Percentiles rank a stretch among this genome's conserved stretches.
These are phyloP conservation scores for Physaria fendleri DNA, from an alignment of 345 rosid species.

Conservation along the genomic window DNA sequence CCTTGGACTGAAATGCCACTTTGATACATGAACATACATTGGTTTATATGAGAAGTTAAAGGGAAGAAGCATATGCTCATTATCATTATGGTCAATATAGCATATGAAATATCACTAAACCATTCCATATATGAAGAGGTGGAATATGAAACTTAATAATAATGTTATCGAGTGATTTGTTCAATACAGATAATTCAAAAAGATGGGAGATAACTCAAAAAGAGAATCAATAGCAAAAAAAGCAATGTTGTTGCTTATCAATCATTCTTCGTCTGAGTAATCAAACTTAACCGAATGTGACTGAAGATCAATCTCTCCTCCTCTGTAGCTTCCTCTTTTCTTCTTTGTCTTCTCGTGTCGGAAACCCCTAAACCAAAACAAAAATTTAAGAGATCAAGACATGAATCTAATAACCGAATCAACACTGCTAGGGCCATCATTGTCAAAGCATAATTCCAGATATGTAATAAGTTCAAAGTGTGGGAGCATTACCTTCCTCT, in stretches of 20 bases:
- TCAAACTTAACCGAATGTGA: slow-evolving; percentile 83
- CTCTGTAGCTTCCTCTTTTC: slow-evolving; percentile 93
- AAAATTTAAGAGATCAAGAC: not conserved
- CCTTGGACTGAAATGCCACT: too few species aligned
- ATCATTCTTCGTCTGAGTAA: slow-evolving; percentile 69
- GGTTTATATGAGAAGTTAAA: too few species aligned
- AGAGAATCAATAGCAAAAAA: not conserved
- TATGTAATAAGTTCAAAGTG: not conserved
- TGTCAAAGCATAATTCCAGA: not conserved
- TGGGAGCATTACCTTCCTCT: slow-evolving; percentile 65
- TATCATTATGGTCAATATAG: too few species aligned
- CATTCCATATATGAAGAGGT: too few species aligned
- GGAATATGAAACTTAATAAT: too few species aligned
- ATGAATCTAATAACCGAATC: not conserved
- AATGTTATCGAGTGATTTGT: too few species aligned
- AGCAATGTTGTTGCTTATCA: not conserved
- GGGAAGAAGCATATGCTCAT: too few species aligned
- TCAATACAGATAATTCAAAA: too few species aligned
- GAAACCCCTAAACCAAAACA: slow-evolving; percentile 50
- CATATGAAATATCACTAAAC: too few species aligned
- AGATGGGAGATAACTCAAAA: not conserved
- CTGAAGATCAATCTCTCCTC: slow-evolving; percentile 78
- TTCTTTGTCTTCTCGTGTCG: slow-evolving; percentile 98
- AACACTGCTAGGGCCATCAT: not conserved
- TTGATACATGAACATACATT: too few species aligned